Percentiles rank a stretch among this genome's conserved stretches.
These are phyloP conservation scores for Trichoderma citrinoviride DNA, from an alignment of 2,329 filamentous ascomycete species.

Conservation along the genomic window DNA sequence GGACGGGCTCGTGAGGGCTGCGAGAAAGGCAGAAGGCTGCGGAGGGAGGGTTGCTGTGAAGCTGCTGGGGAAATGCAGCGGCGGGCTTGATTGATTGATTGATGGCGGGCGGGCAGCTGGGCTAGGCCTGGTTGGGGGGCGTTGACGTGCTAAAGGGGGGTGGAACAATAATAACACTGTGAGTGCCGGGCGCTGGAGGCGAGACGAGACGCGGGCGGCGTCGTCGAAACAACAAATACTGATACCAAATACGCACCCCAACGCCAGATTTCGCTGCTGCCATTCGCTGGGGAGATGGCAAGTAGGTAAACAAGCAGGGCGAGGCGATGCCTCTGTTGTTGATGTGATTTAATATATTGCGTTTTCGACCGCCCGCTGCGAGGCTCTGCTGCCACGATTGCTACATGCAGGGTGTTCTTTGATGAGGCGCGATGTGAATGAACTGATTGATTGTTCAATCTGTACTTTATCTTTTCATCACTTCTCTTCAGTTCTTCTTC, in stretches of 20 bases:
- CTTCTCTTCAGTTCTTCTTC: too few species aligned
- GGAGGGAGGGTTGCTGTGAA: slow-evolving; percentile 26
- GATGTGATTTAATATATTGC: neutral
- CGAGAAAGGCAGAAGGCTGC: slow-evolving; percentile 22
- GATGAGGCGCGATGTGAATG: too few species aligned
- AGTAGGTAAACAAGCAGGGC: neutral
- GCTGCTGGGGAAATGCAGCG: slow-evolving; percentile 10
- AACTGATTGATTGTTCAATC: too few species aligned
- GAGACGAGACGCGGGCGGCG: slow-evolving; percentile 12
- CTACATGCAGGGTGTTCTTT: too few species aligned
- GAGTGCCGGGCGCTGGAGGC: neutral
- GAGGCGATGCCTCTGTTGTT: neutral
- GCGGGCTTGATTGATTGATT: neutral
- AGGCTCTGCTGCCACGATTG: neutral
- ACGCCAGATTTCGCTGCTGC: slow-evolving; percentile 12
- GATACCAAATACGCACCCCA: neutral
- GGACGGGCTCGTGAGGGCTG: slow-evolving; percentile 21
- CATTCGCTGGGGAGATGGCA: neutral
- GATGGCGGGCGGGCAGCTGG: slow-evolving; percentile 17
- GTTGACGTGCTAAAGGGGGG: slow-evolving; percentile 22
- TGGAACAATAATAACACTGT: slow-evolving; percentile 19
- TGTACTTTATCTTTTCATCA: too few species aligned
- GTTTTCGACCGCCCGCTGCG: neutral
- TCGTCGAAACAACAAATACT: slow-evolving; percentile 14
- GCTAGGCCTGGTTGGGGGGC: slow-evolving; percentile 23